A percentile compares a stretch with the other conserved stretches of the same genome.
Evolutionary conservation across 768 basidiomycete species (phyloP).

Genomic region (Stropharia rugosoannulata): DNA sequence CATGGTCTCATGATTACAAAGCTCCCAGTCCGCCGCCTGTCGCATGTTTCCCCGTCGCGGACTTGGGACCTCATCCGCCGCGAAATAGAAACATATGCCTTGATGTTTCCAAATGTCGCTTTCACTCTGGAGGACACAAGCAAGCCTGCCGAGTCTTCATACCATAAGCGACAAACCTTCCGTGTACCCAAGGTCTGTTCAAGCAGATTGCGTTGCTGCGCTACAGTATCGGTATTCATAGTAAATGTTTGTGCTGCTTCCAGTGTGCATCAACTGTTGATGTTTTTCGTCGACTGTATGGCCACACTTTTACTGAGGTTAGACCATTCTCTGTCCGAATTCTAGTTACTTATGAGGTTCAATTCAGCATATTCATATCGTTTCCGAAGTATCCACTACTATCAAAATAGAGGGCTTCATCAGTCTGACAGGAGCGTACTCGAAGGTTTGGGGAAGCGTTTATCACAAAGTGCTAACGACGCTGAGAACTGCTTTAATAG

Average conservation of each 20-base stretch:
- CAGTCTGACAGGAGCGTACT: constrained; percentile 70
- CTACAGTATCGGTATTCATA: not conserved
- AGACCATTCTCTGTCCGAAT: constrained; percentile 14
- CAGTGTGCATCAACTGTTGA: constrained; percentile 66
- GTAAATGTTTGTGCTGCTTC: constrained; percentile 1
- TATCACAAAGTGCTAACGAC: not conserved
- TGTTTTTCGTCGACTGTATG: constrained; percentile 74
- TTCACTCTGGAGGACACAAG: constrained; percentile 66
- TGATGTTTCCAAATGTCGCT: constrained; percentile 68
- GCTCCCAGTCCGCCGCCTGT: constrained; percentile 79
- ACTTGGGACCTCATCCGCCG: constrained; percentile 68
- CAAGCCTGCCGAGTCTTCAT: constrained; percentile 31
- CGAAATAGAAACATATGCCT: constrained; percentile 70
- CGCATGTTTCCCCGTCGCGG: constrained; percentile 58
- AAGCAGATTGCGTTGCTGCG: not conserved
- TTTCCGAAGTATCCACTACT: constrained; percentile 47
- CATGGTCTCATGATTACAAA: constrained; percentile 25
- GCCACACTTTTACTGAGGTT: constrained; percentile 70
- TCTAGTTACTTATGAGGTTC: not conserved
- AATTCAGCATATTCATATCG: constrained; percentile 65
- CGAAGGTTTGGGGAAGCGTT: constrained; percentile 50
- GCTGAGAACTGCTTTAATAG: constrained; percentile 38
- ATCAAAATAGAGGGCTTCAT: constrained; percentile 80
- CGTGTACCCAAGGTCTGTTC: constrained; percentile 64
- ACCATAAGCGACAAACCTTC: constrained; percentile 45